Conservation (phyloP, 2,329 filamentous ascomycete species). For the Epichloe gansuensis region DNA sequence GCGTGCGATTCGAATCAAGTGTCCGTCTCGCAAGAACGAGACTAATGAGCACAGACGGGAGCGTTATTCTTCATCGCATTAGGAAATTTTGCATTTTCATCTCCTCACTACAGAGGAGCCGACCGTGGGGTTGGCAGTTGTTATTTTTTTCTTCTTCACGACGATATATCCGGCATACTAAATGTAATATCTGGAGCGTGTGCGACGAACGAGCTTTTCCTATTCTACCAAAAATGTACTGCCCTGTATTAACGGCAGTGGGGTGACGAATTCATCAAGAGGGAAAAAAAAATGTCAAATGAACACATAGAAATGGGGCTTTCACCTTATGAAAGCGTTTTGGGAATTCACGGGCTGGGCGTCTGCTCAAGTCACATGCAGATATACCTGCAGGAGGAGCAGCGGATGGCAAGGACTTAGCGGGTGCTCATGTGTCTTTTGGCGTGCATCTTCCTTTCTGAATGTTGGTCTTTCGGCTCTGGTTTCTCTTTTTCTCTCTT, state of each 20-base stretch:
- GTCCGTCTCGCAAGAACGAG: constrained; percentile 21
- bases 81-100: constrained; percentile 12
- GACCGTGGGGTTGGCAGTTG: constrained; percentile 9
- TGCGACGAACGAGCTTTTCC: constrained; percentile 5
- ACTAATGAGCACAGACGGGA: constrained; percentile 31
- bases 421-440: constrained; percentile 18
- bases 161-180: constrained; percentile 9
- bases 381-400: constrained; percentile 18
- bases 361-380: constrained; percentile 25
- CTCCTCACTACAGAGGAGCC: constrained; percentile 6
- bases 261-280: constrained; percentile 34
- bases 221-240: constrained; percentile 16
- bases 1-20: constrained; percentile 13
- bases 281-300: constrained; percentile 28
- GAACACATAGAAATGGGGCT: constrained; percentile 32
- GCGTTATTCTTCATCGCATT: constrained; percentile 17
- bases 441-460: constrained; percentile 15
- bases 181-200: constrained; percentile 10
- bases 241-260: constrained; percentile 18
- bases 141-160: background rate
- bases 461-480: background rate
- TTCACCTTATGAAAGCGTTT: constrained; percentile 16
- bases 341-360: constrained; percentile 14
- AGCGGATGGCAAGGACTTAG: constrained; percentile 23
- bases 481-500: constrained; percentile 12